Evolutionary conservation across 2,329 filamentous ascomycete species (phyloP).

Genomic region (Didymella sp.): DNA sequence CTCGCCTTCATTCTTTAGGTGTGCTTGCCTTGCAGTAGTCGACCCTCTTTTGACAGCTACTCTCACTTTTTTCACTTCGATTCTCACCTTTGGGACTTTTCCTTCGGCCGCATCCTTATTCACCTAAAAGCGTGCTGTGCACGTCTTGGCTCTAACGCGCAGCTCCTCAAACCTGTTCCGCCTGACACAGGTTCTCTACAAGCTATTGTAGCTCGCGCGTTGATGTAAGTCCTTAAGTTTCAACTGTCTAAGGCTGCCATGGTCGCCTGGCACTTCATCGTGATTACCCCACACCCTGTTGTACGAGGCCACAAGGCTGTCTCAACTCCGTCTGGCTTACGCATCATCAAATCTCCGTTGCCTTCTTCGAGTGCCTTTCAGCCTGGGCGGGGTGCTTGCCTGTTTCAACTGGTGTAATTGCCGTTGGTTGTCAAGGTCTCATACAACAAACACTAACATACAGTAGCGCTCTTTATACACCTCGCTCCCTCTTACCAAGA

Average conservation of each 20-base stretch:
- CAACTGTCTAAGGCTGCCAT: constrained; percentile 23
- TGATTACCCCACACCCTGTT: constrained; percentile 24
- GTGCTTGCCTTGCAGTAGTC: constrained; percentile 27
- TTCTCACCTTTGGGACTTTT: constrained; percentile 9
- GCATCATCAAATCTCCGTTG: constrained; percentile 19
- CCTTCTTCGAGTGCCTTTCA: constrained; percentile 19
- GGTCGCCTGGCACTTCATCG: constrained; percentile 13
- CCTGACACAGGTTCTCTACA: constrained; percentile 36
- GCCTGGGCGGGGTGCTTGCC: constrained; percentile 21
- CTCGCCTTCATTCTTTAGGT: constrained; percentile 44
- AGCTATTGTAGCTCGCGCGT: constrained; percentile 41
- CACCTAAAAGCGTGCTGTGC: constrained; percentile 44
- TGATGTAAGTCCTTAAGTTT: constrained; percentile 45
- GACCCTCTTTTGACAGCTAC: constrained; percentile 24
- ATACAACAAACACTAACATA: constrained; percentile 20
- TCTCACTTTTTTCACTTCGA: constrained; percentile 25
- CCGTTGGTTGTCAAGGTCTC: constrained; percentile 20
- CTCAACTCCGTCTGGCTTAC: constrained; percentile 22
- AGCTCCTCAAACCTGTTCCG: constrained; percentile 31
- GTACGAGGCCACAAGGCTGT: constrained; percentile 13
- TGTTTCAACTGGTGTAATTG: constrained; percentile 20
- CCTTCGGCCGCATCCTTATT: constrained; percentile 29
- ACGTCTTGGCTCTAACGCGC: constrained; percentile 48
- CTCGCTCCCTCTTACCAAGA: constrained; percentile 15
- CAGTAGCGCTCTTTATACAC: constrained; percentile 19